Percentiles rank a stretch among this genome's conserved stretches.
These are phyloP conservation scores for Backusella mclennaniae DNA, from an alignment of 192 early-diverging fungal genomes.

Conservation along the genomic window DNA sequence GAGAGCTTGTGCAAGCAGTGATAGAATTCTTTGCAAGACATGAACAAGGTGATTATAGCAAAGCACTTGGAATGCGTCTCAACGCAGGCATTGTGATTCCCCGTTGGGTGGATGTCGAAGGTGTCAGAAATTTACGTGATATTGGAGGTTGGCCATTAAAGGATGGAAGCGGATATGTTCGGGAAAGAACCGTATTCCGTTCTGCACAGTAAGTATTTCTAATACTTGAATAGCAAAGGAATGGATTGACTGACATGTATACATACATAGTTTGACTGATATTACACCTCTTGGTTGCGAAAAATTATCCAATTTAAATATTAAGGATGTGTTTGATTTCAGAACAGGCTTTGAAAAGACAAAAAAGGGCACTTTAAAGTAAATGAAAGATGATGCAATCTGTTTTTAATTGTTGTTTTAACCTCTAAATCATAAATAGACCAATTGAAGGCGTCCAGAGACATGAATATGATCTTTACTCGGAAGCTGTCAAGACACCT, in stretches of 20 bases:
- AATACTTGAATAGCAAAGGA: neutral
- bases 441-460: constrained; percentile 38
- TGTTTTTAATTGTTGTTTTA: neutral
- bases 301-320: constrained; percentile 41
- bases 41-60: constrained; percentile 8
- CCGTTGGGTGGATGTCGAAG: constrained; percentile 46
- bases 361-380: constrained; percentile 37
- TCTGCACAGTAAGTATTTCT: constrained; percentile 45
- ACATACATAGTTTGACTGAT: constrained; percentile 36
- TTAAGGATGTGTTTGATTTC: constrained; percentile 50
- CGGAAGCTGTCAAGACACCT: neutral
- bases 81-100: constrained; percentile 27
- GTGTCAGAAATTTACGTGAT: constrained; percentile 56
- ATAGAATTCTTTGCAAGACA: constrained; percentile 33
- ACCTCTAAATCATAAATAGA: constrained; percentile 15
- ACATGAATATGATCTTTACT: constrained; percentile 8
- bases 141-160: constrained; percentile 53
- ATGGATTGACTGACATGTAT: neutral
- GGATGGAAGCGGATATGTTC: constrained; percentile 47
- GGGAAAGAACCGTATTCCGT: constrained; percentile 46
- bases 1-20: constrained; percentile 35
- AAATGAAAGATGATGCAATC: neutral
- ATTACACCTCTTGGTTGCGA: constrained; percentile 40
- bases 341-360: constrained; percentile 47
- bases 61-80: constrained; percentile 17